A percentile compares a stretch with the other conserved stretches of the same genome.
These are phyloP conservation scores for Ogataea saltuana DNA, from an alignment of 805 yeast species.

Conservation along the genomic window DNA sequence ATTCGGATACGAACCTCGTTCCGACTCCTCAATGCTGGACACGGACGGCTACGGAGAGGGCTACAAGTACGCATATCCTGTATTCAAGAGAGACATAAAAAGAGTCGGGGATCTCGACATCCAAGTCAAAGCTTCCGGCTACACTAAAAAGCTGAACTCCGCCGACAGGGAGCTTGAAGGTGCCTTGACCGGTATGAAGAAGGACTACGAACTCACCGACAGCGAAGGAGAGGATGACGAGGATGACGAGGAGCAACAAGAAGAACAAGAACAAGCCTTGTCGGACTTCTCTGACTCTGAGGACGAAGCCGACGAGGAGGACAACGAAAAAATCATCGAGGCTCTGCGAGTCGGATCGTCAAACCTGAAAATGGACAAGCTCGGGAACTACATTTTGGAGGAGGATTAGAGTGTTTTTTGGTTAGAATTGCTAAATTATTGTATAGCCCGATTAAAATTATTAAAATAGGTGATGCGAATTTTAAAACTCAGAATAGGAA, in stretches of 20 bases:
- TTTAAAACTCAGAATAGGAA: constrained; percentile 15
- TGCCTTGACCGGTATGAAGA: constrained; percentile 71
- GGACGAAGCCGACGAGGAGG: constrained; percentile 37
- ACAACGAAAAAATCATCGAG: constrained; percentile 58
- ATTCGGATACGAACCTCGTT: constrained; percentile 68
- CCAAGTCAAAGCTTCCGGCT: constrained; percentile 93
- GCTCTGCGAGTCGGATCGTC: constrained; percentile 66
- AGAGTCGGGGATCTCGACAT: constrained; percentile 73
- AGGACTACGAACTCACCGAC: constrained; percentile 35
- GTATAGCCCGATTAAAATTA: constrained; percentile 3
- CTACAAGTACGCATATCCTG: constrained; percentile 73
- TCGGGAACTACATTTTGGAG: constrained; percentile 78
- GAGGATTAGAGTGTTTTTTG: constrained; percentile 19
- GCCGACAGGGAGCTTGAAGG: constrained; percentile 68
- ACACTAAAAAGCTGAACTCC: constrained; percentile 42
- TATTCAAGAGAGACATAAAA: constrained; percentile 70
- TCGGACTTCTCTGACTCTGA: constrained; percentile 38
- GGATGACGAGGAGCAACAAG: constrained; percentile 39
- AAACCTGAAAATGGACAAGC: constrained; percentile 73
- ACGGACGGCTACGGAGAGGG: constrained; percentile 83
- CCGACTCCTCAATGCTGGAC: constrained; percentile 72
- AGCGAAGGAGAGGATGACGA: constrained; percentile 34
- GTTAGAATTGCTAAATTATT: background rate
- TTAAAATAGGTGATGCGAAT: constrained; percentile 21
- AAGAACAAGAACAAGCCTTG: constrained; percentile 36